phyloP scores from a whole-genome alignment of 768 basidiomycete species.

The Gloeopeniophorella convolvens region DNA sequence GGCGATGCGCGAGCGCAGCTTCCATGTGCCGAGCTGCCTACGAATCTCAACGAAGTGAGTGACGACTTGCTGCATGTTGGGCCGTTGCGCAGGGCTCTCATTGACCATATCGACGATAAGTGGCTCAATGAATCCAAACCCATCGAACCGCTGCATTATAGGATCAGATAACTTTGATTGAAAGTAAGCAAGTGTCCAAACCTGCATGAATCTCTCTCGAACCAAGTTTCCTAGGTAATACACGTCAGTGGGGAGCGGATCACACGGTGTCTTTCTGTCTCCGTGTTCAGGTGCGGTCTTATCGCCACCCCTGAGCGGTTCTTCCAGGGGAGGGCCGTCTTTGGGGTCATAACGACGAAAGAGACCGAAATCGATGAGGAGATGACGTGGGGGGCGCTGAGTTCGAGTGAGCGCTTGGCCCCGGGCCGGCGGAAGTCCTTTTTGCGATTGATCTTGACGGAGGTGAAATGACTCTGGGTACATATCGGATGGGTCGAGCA shows the following conservation, averaged over 20 bases:
- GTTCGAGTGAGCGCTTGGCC: too few relatives aligned
- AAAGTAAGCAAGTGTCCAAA: neutral
- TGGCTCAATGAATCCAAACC: constrained; percentile 5
- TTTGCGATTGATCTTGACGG: neutral
- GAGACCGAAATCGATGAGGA: constrained; percentile 27
- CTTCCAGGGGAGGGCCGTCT: constrained; percentile 5
- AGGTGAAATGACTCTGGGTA: constrained; percentile 15
- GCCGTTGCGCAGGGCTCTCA: constrained; percentile 29
- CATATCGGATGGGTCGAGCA: constrained; percentile 14
- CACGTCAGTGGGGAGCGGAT: constrained; percentile 25
- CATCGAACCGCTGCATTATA: neutral
- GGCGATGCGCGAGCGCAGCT: constrained; percentile 3
- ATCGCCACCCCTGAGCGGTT: constrained; percentile 22
- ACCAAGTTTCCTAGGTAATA: constrained; percentile 25
- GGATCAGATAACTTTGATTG: too few relatives aligned
- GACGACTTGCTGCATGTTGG: constrained; percentile 18
- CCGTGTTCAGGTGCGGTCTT: constrained; percentile 23
- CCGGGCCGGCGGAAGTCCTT: constrained; percentile 19
- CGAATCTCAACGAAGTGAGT: neutral
- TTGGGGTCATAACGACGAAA: constrained; percentile 19
- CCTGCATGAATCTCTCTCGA: constrained; percentile 12
- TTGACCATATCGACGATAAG: constrained; percentile 31
- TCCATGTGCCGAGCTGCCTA: constrained; percentile 1
- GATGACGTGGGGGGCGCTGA: constrained; percentile 21
- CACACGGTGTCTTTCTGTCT: neutral